Percentiles rank a stretch among this genome's conserved stretches.
Conservation (phyloP, 2,329 filamentous ascomycete species). For the Zasmidium angulare region DNA sequence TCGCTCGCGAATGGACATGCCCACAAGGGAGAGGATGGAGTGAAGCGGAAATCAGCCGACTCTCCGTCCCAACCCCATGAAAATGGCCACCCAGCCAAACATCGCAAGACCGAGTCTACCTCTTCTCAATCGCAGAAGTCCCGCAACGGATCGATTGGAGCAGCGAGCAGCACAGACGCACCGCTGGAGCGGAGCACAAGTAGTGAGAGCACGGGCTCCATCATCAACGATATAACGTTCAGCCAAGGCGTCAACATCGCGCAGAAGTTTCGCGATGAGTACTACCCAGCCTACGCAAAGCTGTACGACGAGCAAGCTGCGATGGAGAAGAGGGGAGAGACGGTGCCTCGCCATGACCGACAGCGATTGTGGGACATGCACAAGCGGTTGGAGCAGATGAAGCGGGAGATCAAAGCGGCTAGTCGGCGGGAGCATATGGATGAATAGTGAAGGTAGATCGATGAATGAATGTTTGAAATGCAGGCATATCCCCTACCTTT, state of each 20-base stretch:
- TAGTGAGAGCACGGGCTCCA: slow-evolving; percentile 26
- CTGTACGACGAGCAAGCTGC: slow-evolving; percentile 52
- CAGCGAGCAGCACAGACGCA: slow-evolving; percentile 21
- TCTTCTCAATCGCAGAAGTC: slow-evolving; percentile 32
- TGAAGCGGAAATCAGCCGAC: slow-evolving; percentile 49
- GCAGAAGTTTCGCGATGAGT: slow-evolving; percentile 54
- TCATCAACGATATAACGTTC: slow-evolving; percentile 34
- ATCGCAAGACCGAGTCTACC: slow-evolving; percentile 35
- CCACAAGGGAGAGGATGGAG: slow-evolving; percentile 34
- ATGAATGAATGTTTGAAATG: slow-evolving; percentile 1
- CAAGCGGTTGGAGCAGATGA: slow-evolving; percentile 55
- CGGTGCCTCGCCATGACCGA: slow-evolving; percentile 43
- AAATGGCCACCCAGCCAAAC: slow-evolving; percentile 24
- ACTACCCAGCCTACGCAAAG: slow-evolving; percentile 58
- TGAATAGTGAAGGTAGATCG: slow-evolving; percentile 4
- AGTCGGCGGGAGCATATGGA: slow-evolving; percentile 28
- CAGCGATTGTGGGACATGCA: slow-evolving; percentile 56
- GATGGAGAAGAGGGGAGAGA: slow-evolving; percentile 32
- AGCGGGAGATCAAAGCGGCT: slow-evolving; percentile 53
- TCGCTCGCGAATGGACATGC: slow-evolving; percentile 14
- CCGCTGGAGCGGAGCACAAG: slow-evolving; percentile 19
- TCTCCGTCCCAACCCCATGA: slow-evolving; percentile 30
- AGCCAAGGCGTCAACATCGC: slow-evolving; percentile 48
- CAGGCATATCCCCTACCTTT: neutral
- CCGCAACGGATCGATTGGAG: slow-evolving; percentile 22